phyloP scores from a whole-genome alignment of 495 filamentous ascomycete species.

The Aspergillus steynii region DNA sequence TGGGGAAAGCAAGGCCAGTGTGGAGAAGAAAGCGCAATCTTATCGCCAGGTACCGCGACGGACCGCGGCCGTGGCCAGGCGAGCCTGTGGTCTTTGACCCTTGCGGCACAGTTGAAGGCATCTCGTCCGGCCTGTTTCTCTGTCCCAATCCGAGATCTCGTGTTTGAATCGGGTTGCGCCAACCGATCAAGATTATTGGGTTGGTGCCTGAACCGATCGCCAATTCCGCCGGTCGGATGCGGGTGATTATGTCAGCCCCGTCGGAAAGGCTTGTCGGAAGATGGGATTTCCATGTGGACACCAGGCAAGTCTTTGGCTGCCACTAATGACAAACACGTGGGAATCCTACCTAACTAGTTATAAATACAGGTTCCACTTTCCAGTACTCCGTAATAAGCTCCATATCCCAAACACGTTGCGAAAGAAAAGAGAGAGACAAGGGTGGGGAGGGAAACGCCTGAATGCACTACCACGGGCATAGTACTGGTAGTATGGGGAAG shows the following conservation, averaged over 20 bases:
- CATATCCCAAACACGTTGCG: background rate
- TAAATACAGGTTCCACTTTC: background rate
- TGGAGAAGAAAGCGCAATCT: conserved; percentile 13
- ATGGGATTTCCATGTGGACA: conserved; percentile 7
- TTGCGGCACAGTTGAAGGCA: too few relatives aligned
- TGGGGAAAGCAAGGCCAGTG: conserved; percentile 13
- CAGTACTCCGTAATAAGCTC: background rate
- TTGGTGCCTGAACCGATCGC: conserved; percentile 1
- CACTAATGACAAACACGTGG: conserved; percentile 1
- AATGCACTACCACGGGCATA: background rate
- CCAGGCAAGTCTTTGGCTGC: background rate
- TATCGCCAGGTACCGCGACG: conserved; percentile 7
- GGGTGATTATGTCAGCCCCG: conserved; percentile 28
- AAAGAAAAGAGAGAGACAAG: background rate
- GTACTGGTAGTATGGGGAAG: background rate
- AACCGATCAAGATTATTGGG: too few relatives aligned
- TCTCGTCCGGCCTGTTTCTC: too few relatives aligned
- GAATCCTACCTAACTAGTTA: background rate
- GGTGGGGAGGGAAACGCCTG: background rate
- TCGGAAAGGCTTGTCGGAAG: conserved; percentile 20
- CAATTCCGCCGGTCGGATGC: conserved; percentile 17
- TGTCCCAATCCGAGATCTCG: too few relatives aligned
- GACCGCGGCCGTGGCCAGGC: conserved; percentile 6
- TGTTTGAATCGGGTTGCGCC: too few relatives aligned
- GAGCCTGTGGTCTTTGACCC: too few relatives aligned